These are phyloP conservation scores for Arabidopsis suecica DNA, from an alignment of 345 rosid genomes.

Conservation along the genomic window DNA sequence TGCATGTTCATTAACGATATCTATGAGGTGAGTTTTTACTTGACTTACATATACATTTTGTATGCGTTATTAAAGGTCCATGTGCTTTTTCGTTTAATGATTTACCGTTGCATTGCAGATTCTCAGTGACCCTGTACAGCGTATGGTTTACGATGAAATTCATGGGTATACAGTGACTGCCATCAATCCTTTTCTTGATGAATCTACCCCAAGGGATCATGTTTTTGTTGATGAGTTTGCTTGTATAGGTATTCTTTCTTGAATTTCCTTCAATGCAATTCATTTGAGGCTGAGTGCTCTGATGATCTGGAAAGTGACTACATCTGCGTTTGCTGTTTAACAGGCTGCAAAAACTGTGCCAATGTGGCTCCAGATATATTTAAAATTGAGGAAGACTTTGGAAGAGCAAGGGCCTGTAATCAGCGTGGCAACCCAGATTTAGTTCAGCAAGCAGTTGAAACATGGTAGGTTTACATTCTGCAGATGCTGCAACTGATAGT, in stretches of 20 bases:
- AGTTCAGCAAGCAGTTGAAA: slow-evolving; percentile 86
- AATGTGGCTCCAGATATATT: slow-evolving; percentile 76
- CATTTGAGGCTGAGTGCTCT: neutral
- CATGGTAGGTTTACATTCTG: slow-evolving; percentile 57
- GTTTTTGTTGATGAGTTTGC: slow-evolving; percentile 94
- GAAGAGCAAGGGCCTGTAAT: slow-evolving; percentile 85
- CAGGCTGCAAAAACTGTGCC: slow-evolving; percentile 98
- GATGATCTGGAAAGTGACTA: slow-evolving; percentile 4
- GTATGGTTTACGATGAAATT: slow-evolving; percentile 96
- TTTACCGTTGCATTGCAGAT: slow-evolving; percentile 57
- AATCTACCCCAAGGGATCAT: slow-evolving; percentile 67
- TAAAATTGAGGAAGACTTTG: slow-evolving; percentile 87
- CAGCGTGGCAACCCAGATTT: slow-evolving; percentile 67
- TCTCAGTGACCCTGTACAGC: slow-evolving; percentile 94
- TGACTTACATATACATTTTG: neutral
- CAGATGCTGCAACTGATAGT: slow-evolving; percentile 14
- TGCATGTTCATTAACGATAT: slow-evolving; percentile 95
- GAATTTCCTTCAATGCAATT: slow-evolving; percentile 1
- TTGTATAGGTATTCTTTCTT: slow-evolving; percentile 79
- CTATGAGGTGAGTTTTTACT: slow-evolving; percentile 59
- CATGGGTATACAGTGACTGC: slow-evolving; percentile 90
- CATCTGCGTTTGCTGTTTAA: neutral
- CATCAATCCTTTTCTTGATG: slow-evolving; percentile 84
- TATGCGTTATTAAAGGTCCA: too few species aligned
- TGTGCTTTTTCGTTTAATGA: slow-evolving; percentile 6